phyloP scores from a whole-genome alignment of 345 rosid species.

The rapeseed (Brassica napus) region Da-Ae NC_063439.1:22724001-22724500 shows the following conservation, averaged over 20 bases:
- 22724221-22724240: constrained; percentile 68
- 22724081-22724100: constrained; percentile 82
- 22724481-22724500: constrained; percentile 84
- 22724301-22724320: constrained; percentile 23
- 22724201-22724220: constrained; percentile 97
- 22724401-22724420: neutral
- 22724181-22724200: constrained; percentile 43
- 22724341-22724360: neutral
- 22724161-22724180: constrained; percentile 6
- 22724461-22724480: constrained; percentile 91
- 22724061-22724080: constrained; percentile 86
- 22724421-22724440: constrained; percentile 72
- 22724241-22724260: constrained; percentile 82
- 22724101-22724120: constrained; percentile 44
- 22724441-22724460: constrained; percentile 77
- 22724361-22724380: constrained; percentile 11
- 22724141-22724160: neutral
- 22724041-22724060: constrained; percentile 59
- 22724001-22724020: constrained; percentile 80
- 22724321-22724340: constrained; percentile 11
- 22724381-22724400: constrained; percentile 12
- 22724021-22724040: constrained; percentile 65
- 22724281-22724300: constrained; percentile 75
- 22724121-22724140: constrained; percentile 19
- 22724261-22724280: constrained; percentile 89